These are phyloP conservation scores for Parafenestella ontariensis DNA, from an alignment of 2,329 filamentous ascomycete species.

Conservation along the genomic window DNA sequence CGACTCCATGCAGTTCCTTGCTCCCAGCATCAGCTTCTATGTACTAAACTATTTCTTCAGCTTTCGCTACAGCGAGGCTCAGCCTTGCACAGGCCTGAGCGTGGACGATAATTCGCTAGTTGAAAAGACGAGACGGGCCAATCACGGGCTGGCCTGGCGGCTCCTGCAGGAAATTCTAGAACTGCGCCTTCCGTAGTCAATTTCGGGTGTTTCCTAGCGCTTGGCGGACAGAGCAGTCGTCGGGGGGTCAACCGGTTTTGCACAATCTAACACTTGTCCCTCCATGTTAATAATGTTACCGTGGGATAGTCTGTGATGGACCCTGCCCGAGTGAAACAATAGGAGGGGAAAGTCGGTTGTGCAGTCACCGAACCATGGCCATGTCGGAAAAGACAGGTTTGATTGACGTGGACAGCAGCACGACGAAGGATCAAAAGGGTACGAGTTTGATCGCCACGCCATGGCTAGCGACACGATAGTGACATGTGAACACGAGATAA, in stretches of 20 bases:
- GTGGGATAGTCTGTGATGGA: not conserved
- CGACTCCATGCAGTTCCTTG: not conserved
- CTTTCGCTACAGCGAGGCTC: not conserved
- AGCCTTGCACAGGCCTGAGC: constrained; percentile 1
- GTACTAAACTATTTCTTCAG: not conserved
- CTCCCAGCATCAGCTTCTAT: not conserved
- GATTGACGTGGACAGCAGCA: not conserved
- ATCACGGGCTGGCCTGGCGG: constrained; percentile 16
- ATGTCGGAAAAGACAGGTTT: not conserved
- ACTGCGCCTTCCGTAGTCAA: constrained; percentile 16
- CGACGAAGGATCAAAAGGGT: constrained; percentile 15
- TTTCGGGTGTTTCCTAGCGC: constrained; percentile 16
- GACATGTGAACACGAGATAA: constrained; percentile 7
- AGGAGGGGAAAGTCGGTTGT: not conserved
- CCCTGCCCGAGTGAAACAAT: not conserved
- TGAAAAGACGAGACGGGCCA: not conserved
- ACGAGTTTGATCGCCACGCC: constrained; percentile 16
- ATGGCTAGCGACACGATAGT: constrained; percentile 16
- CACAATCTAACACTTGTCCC: not conserved
- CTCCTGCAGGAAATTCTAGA: not conserved
- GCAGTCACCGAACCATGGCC: not conserved
- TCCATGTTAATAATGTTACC: not conserved
- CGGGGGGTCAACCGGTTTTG: not conserved
- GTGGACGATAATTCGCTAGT: constrained; percentile 4
- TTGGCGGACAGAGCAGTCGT: constrained; percentile 6